Evolutionary conservation across 2,329 filamentous ascomycete species (phyloP), one percentile per base, ranked within the genome.

Genomic region (Cladobotryum mycophilum): DNA sequence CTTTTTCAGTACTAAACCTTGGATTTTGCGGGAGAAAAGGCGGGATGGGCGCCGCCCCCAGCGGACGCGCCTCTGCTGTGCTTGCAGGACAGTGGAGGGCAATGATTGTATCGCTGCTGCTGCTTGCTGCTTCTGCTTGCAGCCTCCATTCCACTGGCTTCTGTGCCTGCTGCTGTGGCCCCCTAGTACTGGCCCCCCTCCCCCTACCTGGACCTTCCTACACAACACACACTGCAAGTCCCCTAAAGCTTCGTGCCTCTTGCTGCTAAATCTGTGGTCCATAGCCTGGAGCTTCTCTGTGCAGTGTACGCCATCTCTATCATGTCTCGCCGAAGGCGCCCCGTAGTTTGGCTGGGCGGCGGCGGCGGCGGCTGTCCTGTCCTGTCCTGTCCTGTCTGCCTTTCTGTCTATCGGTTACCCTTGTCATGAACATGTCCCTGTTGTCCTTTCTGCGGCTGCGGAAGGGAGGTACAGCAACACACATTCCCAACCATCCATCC

Each of bases 11-110:
- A 53, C 45, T 46, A 42, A 30, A 51, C 46, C 48, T 47, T 44
- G 49, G 37, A 18, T 51, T 54, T 57, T 50, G 55, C 55, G 48
- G 55, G 51, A 50, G 55, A 57, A 57, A 57, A 53, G 55, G 55
- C 55, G 55, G 55, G 46, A 50, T 30, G 25, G 50, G 41, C 17
- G 37, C 37, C 50, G 45, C 46, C 46, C 46, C 44, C 45, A 45
- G 41, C 36, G 45, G 45, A 41, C 50, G 41, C 46, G 41, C 50
- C 50, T 52, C 46, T 25, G 41, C 41, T 40, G 37, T 40, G 25
- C 25, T 30, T 30, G 25, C 25, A 30, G 25, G 6, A 11, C 25
- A 30, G 25, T 30, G 25, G 25, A 30, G 25, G 25, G 8, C 25
- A 30, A 30, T 6, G 25, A 30, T 30, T 30, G 41, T 42, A 38